Evolutionary conservation across 208 protist genomes (phyloP).

Genomic region (Novymonas esmeraldas): DNA sequence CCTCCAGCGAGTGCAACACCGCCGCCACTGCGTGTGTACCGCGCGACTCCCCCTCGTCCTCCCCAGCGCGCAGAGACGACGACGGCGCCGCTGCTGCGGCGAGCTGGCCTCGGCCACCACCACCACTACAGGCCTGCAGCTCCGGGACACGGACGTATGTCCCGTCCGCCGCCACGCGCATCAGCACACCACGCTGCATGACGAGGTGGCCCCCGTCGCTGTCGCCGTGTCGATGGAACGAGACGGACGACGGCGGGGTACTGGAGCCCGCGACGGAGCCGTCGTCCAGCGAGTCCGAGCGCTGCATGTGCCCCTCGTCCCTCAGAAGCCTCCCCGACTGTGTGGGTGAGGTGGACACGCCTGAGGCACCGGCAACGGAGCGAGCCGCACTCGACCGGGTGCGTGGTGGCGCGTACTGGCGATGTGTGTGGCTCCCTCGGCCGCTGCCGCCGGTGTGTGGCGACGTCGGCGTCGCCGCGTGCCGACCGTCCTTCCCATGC

Average conservation of each 20-base stretch:
- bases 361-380: not conserved
- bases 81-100: no score
- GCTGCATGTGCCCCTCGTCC: not conserved
- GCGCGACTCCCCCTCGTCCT: not conserved
- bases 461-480: not conserved
- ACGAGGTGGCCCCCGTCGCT: conserved; percentile 35
- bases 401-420: conserved; percentile 29
- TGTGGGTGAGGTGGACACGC: not conserved
- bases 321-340: not conserved
- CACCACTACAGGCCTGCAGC: not conserved
- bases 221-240: conserved; percentile 2
- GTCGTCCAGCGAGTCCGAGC: conserved; percentile 14
- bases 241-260: conserved; percentile 19
- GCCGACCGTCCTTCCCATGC: not conserved
- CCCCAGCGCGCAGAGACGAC: not conserved
- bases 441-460: not conserved
- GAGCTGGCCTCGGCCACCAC: no score
- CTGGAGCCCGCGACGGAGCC: conserved; percentile 24
- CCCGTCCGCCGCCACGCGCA: conserved; percentile 37
- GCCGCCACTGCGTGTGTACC: conserved; percentile 12
- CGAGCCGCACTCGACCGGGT: conserved; percentile 2
- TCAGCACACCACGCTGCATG: conserved; percentile 57
- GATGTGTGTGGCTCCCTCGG: conserved; percentile 1
- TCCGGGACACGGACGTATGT: conserved; percentile 20
- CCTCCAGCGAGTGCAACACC: conserved; percentile 36